Conservation (phyloP, 1,139 yeast species). For the Debaryomycetaceae sp. region DNA sequence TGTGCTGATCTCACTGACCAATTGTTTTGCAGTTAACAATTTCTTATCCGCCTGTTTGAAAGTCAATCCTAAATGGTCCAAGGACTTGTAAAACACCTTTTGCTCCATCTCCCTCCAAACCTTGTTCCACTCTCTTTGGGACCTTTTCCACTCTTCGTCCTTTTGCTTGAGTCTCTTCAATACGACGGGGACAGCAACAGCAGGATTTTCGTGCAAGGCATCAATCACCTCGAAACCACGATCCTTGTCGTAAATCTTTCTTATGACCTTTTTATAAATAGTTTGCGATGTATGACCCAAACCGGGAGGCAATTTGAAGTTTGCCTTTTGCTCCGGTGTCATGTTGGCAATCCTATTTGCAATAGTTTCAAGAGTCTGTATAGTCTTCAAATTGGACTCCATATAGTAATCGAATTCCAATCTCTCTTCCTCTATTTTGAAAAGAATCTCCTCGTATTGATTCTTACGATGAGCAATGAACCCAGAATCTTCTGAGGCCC, state of each 20-base stretch:
- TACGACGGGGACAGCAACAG: slow-evolving; percentile 91
- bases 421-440: slow-evolving; percentile 95
- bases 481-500: slow-evolving; percentile 99
- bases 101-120: slow-evolving; percentile 99
- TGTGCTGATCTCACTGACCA: slow-evolving; percentile 88
- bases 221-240: slow-evolving; percentile 95
- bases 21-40: slow-evolving; percentile 80
- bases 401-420: slow-evolving; percentile 94
- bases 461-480: slow-evolving; percentile 96
- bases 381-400: slow-evolving; percentile 92
- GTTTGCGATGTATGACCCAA: slow-evolving; percentile 88
- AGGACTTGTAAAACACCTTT: slow-evolving; percentile 85
- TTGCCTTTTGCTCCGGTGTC: slow-evolving; percentile 85
- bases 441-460: slow-evolving; percentile 92
- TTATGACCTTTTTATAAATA: slow-evolving; percentile 86
- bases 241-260: slow-evolving; percentile 90
- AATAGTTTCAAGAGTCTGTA: slow-evolving; percentile 91
- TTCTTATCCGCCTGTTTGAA: slow-evolving; percentile 97
- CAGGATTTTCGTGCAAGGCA: slow-evolving; percentile 92
- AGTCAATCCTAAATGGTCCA: slow-evolving; percentile 92
- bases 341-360: slow-evolving; percentile 92
- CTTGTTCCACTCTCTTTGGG: slow-evolving; percentile 98
- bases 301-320: slow-evolving; percentile 86
- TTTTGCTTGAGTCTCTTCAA: slow-evolving; percentile 90
- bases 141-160: slow-evolving; percentile 98